phyloP scores from a whole-genome alignment of 345 rosid species.

The Eucalyptus urophylla region DNA sequence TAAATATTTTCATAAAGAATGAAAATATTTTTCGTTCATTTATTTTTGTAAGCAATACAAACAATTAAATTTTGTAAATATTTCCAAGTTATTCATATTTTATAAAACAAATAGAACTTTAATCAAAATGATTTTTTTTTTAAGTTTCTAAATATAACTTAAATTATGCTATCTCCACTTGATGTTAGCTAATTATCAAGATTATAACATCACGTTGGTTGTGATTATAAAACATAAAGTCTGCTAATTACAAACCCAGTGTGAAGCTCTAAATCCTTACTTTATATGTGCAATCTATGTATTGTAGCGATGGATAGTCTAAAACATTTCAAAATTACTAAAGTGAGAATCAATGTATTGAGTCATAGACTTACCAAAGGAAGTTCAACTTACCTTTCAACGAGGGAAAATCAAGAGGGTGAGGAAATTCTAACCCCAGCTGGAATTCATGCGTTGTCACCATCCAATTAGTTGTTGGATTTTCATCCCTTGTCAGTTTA shows the following conservation, averaged over 20 bases:
- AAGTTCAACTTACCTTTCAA: neutral
- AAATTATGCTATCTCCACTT: neutral
- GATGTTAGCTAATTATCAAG: neutral
- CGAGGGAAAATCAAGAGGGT: neutral
- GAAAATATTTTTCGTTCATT: no score
- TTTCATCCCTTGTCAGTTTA: neutral
- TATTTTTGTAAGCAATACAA: accelerated
- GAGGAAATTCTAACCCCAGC: neutral
- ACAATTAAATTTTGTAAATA: no score
- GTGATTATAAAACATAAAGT: neutral
- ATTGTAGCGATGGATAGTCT: neutral
- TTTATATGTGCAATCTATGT: neutral
- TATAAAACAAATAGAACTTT: no score
- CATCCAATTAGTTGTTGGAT: neutral
- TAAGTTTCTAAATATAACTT: neutral
- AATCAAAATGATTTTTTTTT: no score
- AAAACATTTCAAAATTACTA: neutral
- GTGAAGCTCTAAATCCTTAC: neutral
- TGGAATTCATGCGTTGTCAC: neutral
- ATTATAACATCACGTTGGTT: neutral
- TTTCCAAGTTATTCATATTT: neutral
- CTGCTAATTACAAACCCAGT: neutral
- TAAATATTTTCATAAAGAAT: no score
- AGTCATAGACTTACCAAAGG: neutral
- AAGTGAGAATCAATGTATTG: neutral